Evolutionary conservation across 2,329 filamentous ascomycete genomes (phyloP), one percentile per base, ranked within the genome.

Genomic region (Ampelomyces quisqualis): DNA sequence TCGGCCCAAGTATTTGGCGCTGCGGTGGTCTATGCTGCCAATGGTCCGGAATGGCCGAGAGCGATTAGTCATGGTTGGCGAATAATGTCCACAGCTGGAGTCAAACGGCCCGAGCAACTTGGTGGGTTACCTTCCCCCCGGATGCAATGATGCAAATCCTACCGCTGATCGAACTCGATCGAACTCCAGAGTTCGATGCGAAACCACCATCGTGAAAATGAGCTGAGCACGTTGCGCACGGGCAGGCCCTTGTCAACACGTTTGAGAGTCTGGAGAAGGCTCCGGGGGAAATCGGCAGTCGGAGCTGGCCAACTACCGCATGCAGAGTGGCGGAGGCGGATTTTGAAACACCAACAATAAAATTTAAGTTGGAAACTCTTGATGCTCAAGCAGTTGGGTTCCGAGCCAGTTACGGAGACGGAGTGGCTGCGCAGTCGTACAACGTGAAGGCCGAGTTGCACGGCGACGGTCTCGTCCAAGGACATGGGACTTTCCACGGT

Each of bases 311-410:
- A 33, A 30, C 34, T 41, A 43, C 49, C 52, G 59, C 53, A 59
- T 49, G 56, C 48, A 43, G 49, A 52, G 51, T 49, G 41, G 31
- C 27, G 40, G 30, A 27, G 37, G 47, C 40, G 22, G 44, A 51
- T 59, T 52, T 58, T 49, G 55, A 55, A 59, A 59, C 48, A 48
- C 28, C 42, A 53, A 51, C 41, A 35, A 40, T 34, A 43, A 39
- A 47, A 27, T 39, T 28, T 32, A 30, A 18, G 19, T 14, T 22
- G n/a, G 23, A 21, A 17, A 29, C 13, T 15, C 32, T 14, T 24
- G 14, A 26, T 17, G 10, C 13, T 34, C 13, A 15, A 10, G 3
- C 10, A 20, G 27, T 19, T 8, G 10, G 10, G n/a, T 10, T 18
- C 14, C 27, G 23, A 29, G 14, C 47, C 47, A 51, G 23, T 48